Conservation (phyloP, 345 rosid species). For the Aquilaria yunnanensis region DNA sequence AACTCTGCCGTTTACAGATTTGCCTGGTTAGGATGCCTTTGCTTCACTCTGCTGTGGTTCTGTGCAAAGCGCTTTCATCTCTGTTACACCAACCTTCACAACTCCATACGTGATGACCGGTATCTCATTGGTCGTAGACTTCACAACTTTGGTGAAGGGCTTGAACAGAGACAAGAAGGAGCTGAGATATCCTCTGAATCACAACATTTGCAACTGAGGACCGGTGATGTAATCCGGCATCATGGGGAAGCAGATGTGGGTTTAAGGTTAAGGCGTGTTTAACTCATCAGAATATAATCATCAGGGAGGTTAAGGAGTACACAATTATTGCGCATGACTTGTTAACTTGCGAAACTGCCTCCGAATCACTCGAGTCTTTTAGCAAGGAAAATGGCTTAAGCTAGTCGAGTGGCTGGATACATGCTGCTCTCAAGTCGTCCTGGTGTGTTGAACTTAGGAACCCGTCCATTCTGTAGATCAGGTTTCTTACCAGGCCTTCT, state of each 20-base stretch:
- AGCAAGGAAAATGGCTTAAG: no score
- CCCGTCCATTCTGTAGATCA: no score
- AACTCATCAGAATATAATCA: no score
- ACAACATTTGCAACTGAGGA: conserved; percentile 13
- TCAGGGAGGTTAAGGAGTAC: no score
- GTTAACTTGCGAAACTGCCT: no score
- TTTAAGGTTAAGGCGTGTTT: conserved; percentile 49
- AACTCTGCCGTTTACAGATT: conserved; percentile 95
- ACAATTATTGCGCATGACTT: no score
- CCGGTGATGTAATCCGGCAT: conserved; percentile 25
- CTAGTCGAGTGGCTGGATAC: no score
- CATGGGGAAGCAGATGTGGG: conserved; percentile 50
- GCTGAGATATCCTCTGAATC: conserved; percentile 20
- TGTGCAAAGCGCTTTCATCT: conserved; percentile 85
- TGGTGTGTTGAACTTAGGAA: no score
- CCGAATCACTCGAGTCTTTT: no score
- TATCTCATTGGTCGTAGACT: conserved; percentile 92
- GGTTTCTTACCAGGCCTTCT: no score
- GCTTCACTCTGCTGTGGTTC: conserved; percentile 61
- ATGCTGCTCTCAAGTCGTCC: no score
- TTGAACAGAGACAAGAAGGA: conserved; percentile 24
- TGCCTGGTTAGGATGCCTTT: conserved; percentile 96
- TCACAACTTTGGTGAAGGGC: conserved; percentile 77
- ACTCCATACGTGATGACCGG: conserved; percentile 92
- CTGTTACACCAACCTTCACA: conserved; percentile 99